phyloP scores from a whole-genome alignment of 768 basidiomycete species.

The Psilocybe cubensis region DNA sequence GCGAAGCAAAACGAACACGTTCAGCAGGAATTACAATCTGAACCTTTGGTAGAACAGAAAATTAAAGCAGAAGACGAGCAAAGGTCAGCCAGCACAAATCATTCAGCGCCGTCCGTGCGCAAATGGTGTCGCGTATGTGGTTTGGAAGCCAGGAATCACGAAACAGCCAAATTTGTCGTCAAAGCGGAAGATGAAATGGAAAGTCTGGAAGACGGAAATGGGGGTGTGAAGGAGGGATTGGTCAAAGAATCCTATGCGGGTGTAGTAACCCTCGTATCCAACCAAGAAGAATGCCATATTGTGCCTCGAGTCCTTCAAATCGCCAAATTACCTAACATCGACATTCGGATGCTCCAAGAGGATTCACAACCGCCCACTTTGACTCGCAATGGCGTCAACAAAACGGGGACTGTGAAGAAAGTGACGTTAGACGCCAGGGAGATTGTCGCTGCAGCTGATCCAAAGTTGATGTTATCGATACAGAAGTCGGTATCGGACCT shows the following conservation, averaged over 20 bases:
- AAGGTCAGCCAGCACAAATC: neutral
- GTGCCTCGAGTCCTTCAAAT: slow-evolving; percentile 26
- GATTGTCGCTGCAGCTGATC: slow-evolving; percentile 35
- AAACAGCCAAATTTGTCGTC: slow-evolving; percentile 16
- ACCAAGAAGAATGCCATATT: slow-evolving; percentile 24
- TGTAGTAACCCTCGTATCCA: neutral
- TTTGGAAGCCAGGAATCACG: slow-evolving; percentile 25
- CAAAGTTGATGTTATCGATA: slow-evolving; percentile 35
- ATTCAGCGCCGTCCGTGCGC: neutral
- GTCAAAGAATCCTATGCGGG: neutral
- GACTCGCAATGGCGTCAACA: neutral
- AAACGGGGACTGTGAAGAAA: no score
- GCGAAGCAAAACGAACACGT: neutral
- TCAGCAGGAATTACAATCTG: neutral
- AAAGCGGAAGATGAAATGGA: no score
- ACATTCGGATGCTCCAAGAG: slow-evolving; percentile 19
- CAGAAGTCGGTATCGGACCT: slow-evolving; percentile 19
- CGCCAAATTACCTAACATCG: slow-evolving; percentile 32
- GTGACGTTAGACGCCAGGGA: slow-evolving; percentile 5
- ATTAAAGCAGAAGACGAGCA: neutral
- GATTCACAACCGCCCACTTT: neutral
- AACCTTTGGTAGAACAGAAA: neutral
- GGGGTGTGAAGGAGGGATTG: neutral
- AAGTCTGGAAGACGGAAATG: slow-evolving; percentile 2
- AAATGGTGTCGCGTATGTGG: slow-evolving; percentile 39